Percentiles rank a stretch among this genome's conserved stretches.
Evolutionary conservation across 345 rosid genomes (phyloP).

Genomic region (Bruguiera gymnorhiza): DNA sequence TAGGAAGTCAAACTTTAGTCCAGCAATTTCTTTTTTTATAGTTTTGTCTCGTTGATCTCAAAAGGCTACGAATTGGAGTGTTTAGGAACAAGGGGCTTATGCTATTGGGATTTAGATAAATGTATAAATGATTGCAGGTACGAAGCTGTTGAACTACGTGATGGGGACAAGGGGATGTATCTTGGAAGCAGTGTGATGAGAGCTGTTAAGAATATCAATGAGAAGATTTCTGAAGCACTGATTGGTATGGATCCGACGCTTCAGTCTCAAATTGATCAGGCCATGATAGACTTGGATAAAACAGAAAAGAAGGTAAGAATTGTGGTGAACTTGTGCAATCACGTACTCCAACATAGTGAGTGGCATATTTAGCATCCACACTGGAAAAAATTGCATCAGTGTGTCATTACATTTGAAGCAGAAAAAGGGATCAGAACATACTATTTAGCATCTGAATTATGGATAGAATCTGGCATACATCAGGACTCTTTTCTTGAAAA

Average conservation of each 20-base stretch:
- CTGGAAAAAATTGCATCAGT: no score
- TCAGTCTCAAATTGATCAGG: slow-evolving; percentile 91
- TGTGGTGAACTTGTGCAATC: neutral
- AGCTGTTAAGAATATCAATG: slow-evolving; percentile 90
- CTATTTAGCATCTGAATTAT: neutral
- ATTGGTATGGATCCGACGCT: slow-evolving; percentile 95
- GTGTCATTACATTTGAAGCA: no score
- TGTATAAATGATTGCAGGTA: slow-evolving; percentile 45
- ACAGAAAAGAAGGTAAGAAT: slow-evolving; percentile 80
- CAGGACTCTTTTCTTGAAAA: neutral
- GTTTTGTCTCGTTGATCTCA: neutral
- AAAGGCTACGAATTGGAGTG: neutral
- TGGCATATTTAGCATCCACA: no score
- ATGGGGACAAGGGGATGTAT: slow-evolving; percentile 87
- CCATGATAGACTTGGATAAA: slow-evolving; percentile 95
- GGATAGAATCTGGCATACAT: neutral
- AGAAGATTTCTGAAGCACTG: slow-evolving; percentile 76
- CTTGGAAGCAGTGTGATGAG: slow-evolving; percentile 86
- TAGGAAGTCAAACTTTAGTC: no score
- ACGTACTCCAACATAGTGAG: no score
- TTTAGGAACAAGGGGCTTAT: neutral
- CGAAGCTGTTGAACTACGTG: slow-evolving; percentile 91
- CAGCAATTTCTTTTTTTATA: no score
- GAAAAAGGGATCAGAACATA: neutral
- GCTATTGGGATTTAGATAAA: neutral